These are phyloP conservation scores for Iodosphaeria phyllophila DNA, from an alignment of 2,329 filamentous ascomycete genomes.

Conservation along the genomic window DNA sequence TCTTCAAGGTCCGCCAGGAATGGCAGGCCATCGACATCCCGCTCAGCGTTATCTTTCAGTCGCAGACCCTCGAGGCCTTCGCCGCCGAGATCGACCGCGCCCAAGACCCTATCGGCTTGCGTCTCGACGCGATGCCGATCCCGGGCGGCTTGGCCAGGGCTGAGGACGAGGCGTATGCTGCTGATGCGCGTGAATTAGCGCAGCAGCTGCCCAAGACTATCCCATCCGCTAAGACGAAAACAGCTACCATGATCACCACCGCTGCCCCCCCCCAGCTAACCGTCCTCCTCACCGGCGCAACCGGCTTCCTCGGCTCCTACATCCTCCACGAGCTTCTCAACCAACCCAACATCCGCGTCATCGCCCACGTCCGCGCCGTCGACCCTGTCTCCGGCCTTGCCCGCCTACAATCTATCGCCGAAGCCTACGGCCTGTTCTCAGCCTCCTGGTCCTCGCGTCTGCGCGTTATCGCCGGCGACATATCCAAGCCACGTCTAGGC, in stretches of 20 bases:
- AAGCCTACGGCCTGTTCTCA: slow-evolving; percentile 66
- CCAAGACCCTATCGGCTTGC: too few species aligned
- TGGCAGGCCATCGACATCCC: slow-evolving; percentile 33
- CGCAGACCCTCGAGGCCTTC: slow-evolving; percentile 30
- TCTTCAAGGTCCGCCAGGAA: slow-evolving; percentile 41
- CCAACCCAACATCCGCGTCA: slow-evolving; percentile 40
- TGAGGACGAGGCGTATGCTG: slow-evolving; percentile 19
- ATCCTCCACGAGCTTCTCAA: slow-evolving; percentile 58
- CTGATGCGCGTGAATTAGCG: slow-evolving; percentile 26
- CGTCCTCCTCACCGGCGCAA: slow-evolving; percentile 73
- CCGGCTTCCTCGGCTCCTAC: slow-evolving; percentile 75
- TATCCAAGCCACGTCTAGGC: slow-evolving; percentile 55
- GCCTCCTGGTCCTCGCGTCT: slow-evolving; percentile 48
- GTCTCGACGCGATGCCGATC: slow-evolving; percentile 9
- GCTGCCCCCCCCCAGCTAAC: slow-evolving; percentile 20
- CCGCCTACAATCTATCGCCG: slow-evolving; percentile 47
- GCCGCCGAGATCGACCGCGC: slow-evolving; percentile 32
- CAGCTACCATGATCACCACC: slow-evolving; percentile 7
- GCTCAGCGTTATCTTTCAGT: slow-evolving; percentile 52
- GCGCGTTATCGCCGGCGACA: slow-evolving; percentile 51
- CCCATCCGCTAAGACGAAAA: slow-evolving; percentile 18
- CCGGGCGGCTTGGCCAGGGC: slow-evolving; percentile 8
- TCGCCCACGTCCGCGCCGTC: slow-evolving; percentile 55
- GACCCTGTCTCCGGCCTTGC: slow-evolving; percentile 38
- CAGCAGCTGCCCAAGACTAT: too few species aligned